A percentile compares a stretch with the other conserved stretches of the same genome.
Conservation (phyloP, 106 monocot species). For the Agapanthus africanus region DNA sequence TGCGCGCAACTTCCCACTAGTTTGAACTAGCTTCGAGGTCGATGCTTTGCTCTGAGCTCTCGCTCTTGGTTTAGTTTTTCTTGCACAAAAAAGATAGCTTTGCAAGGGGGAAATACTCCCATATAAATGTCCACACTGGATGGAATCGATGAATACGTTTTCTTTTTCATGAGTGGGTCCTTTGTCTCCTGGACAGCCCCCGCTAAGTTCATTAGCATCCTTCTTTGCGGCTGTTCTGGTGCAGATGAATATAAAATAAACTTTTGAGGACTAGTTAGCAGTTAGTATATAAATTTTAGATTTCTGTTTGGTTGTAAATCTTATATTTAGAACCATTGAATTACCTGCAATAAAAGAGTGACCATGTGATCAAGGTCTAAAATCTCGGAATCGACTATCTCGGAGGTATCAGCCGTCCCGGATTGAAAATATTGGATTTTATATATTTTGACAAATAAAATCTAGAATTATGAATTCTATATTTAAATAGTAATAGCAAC, state of each 20-base stretch:
- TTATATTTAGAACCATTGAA: too few species aligned
- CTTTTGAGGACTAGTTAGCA: background rate
- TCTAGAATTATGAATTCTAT: too few species aligned
- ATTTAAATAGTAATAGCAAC: too few species aligned
- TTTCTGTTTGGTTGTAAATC: too few species aligned
- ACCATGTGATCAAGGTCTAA: too few species aligned
- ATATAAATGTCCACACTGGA: conserved; percentile 2
- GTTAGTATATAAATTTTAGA: background rate
- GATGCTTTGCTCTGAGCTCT: conserved; percentile 23
- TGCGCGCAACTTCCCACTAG: conserved; percentile 69
- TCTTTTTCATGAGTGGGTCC: conserved; percentile 8
- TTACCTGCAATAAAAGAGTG: too few species aligned
- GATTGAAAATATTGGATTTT: too few species aligned
- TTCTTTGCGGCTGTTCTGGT: background rate
- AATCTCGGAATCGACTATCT: too few species aligned
- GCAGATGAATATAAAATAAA: conserved; percentile 4
- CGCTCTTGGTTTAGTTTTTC: too few species aligned
- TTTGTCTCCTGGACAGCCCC: too few species aligned
- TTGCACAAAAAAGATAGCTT: conserved; percentile 3
- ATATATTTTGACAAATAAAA: too few species aligned
- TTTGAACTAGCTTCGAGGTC: conserved; percentile 86
- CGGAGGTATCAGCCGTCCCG: too few species aligned
- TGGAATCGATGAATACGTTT: conserved; percentile 5
- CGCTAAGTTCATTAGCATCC: conserved; percentile 1
- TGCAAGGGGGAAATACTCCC: background rate